These are phyloP conservation scores for Fusarium buharicum DNA, from an alignment of 2,329 filamentous ascomycete species.

Conservation along the genomic window DNA sequence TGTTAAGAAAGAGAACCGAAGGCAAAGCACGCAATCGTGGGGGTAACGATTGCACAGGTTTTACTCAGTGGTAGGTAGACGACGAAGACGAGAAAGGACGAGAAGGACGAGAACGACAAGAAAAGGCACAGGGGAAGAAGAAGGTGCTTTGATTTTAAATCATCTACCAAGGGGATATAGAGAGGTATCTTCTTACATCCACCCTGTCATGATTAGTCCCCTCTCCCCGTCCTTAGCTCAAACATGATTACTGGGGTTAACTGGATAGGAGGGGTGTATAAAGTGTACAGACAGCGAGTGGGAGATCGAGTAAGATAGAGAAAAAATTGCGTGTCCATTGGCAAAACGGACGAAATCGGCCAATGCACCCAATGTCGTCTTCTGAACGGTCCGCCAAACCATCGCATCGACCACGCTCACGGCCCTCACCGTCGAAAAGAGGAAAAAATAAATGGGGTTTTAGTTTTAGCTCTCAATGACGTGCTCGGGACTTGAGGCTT, in stretches of 20 bases:
- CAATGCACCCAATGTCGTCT: slow-evolving; percentile 22
- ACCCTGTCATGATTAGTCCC: slow-evolving; percentile 38
- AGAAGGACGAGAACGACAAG: slow-evolving; percentile 17
- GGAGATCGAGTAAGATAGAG: slow-evolving; percentile 28
- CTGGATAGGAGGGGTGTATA: slow-evolving; percentile 28
- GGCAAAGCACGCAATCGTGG: slow-evolving; percentile 50
- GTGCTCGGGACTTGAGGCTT: slow-evolving; percentile 50
- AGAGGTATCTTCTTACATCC: slow-evolving; percentile 36
- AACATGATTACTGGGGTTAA: slow-evolving; percentile 31
- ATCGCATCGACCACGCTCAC: slow-evolving; percentile 21
- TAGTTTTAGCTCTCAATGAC: slow-evolving; percentile 48
- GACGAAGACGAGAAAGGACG: slow-evolving; percentile 18
- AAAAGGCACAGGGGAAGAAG: slow-evolving; percentile 19
- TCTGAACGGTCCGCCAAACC: slow-evolving; percentile 14
- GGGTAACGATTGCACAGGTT: slow-evolving; percentile 39
- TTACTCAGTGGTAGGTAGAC: slow-evolving; percentile 20
- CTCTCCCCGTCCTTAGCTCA: slow-evolving; percentile 26
- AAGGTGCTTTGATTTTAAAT: slow-evolving; percentile 37
- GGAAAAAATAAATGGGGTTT: slow-evolving; percentile 43
- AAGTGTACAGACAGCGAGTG: slow-evolving; percentile 1
- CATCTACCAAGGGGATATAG: slow-evolving; percentile 13
- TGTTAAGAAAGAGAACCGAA: slow-evolving; percentile 24
- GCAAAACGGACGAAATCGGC: slow-evolving; percentile 40
- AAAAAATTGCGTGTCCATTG: slow-evolving; percentile 44
- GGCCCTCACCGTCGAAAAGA: slow-evolving; percentile 35